Conservation (phyloP, 1,284 basidiomycete genomes). For the Cystobasidium slooffiae region DNA sequence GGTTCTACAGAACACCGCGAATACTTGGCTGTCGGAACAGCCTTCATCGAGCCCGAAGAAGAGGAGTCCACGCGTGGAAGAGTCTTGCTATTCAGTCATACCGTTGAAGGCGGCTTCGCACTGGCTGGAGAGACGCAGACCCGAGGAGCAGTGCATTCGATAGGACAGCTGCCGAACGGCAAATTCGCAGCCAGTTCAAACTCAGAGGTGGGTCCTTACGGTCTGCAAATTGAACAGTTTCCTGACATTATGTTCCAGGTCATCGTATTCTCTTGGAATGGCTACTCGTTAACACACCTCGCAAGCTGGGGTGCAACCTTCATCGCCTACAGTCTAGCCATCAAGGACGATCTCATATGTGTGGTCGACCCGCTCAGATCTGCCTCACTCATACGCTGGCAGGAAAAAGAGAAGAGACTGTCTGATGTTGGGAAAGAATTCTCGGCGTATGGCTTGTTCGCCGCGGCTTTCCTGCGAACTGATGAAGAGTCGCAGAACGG, state of each 20-base stretch:
- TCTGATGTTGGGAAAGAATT: slow-evolving; percentile 74
- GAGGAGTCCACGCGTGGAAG: slow-evolving; percentile 45
- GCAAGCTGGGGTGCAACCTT: slow-evolving; percentile 53
- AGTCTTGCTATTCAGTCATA: slow-evolving; percentile 32
- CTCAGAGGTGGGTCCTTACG: slow-evolving; percentile 40
- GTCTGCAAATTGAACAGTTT: neutral
- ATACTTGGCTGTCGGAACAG: slow-evolving; percentile 48
- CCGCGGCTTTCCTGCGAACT: slow-evolving; percentile 67
- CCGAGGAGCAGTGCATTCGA: slow-evolving; percentile 49
- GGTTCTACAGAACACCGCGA: neutral
- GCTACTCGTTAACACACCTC: slow-evolving; percentile 24
- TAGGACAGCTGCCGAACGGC: slow-evolving; percentile 42
- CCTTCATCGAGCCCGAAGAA: slow-evolving; percentile 46
- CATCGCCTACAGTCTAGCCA: slow-evolving; percentile 61
- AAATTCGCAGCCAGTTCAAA: slow-evolving; percentile 49
- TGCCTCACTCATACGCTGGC: slow-evolving; percentile 68
- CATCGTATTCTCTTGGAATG: slow-evolving; percentile 37
- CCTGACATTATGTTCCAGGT: slow-evolving; percentile 36
- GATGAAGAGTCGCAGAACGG: slow-evolving; percentile 50
- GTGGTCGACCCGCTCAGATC: slow-evolving; percentile 83
- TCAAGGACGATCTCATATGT: slow-evolving; percentile 63
- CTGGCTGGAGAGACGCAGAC: slow-evolving; percentile 21
- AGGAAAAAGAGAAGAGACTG: slow-evolving; percentile 62
- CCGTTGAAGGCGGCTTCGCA: slow-evolving; percentile 17
- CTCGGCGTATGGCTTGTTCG: slow-evolving; percentile 70